These are phyloP conservation scores for Teunomyces funiuensis DNA, from an alignment of 805 yeast genomes.

Conservation along the genomic window DNA sequence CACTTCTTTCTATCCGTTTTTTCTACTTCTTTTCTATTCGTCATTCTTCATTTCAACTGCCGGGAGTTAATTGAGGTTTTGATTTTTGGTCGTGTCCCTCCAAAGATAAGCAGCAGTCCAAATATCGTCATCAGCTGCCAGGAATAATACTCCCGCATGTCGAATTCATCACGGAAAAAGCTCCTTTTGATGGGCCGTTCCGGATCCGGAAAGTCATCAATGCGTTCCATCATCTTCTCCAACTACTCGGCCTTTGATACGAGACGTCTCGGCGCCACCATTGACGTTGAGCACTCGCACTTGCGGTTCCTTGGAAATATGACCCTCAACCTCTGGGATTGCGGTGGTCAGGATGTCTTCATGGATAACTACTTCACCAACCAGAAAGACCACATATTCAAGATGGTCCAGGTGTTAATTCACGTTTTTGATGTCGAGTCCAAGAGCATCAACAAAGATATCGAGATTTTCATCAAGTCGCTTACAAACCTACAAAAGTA, in stretches of 20 bases:
- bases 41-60: too few relatives aligned
- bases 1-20: too few relatives aligned
- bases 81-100: constrained; percentile 4
- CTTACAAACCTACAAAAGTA: constrained; percentile 76
- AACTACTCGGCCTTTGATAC: constrained; percentile 97
- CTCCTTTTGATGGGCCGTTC: constrained; percentile 74
- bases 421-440: constrained; percentile 96
- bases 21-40: too few relatives aligned
- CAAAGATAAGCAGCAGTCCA: constrained; percentile 1
- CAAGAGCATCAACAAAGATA: constrained; percentile 87
- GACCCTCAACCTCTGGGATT: constrained; percentile 96
- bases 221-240: constrained; percentile 94
- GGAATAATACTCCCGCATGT: constrained; percentile 17
- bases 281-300: constrained; percentile 98
- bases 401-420: constrained; percentile 92
- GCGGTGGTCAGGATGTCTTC: constrained; percentile 96
- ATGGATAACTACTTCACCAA: constrained; percentile 91
- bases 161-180: constrained; percentile 38
- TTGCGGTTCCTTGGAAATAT: constrained; percentile 88
- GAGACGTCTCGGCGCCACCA: constrained; percentile 91
- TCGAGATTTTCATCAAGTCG: constrained; percentile 85
- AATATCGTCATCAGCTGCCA: neutral
- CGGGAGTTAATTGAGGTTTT: neutral
- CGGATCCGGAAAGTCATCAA: constrained; percentile 96
- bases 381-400: constrained; percentile 88